Evolutionary conservation across 2,329 filamentous ascomycete genomes (phyloP).

Genomic region (Shiraia sp.): DNA sequence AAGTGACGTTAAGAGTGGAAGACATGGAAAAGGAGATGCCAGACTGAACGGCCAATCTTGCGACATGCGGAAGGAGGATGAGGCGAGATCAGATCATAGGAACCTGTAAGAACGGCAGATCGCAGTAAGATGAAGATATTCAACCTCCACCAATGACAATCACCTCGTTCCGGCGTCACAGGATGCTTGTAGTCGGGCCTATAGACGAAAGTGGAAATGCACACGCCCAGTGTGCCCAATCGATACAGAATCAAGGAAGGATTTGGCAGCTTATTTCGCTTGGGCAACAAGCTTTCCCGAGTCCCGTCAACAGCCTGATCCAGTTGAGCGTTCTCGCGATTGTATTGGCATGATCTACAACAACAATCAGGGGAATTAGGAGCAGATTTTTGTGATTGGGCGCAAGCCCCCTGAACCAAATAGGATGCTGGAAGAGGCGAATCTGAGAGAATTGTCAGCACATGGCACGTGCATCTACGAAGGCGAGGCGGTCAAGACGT

Average conservation of each 20-base stretch:
- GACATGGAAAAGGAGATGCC: too few relatives aligned
- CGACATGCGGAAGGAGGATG: too few relatives aligned
- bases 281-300: slow-evolving; percentile 3
- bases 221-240: too few relatives aligned
- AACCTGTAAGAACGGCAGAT: too few relatives aligned
- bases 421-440: slow-evolving; percentile 7
- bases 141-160: too few relatives aligned
- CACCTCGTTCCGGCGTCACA: too few relatives aligned
- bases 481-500: slow-evolving; percentile 11
- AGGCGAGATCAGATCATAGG: too few relatives aligned
- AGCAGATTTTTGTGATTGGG: slow-evolving; percentile 5
- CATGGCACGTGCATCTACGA: slow-evolving; percentile 13
- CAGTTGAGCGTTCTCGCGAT: slow-evolving; percentile 1
- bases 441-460: slow-evolving; percentile 14
- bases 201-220: too few relatives aligned
- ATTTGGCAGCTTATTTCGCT: slow-evolving; percentile 10
- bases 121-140: too few relatives aligned
- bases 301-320: slow-evolving; percentile 1
- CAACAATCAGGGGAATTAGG: slow-evolving; percentile 5
- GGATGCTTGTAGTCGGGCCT: neutral
- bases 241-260: slow-evolving; percentile 1
- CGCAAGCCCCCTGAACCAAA: slow-evolving; percentile 6
- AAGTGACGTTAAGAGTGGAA: too few relatives aligned
- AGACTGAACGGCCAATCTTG: too few relatives aligned
- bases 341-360: slow-evolving; percentile 14